Evolutionary conservation across 176 grass and related monocot species (phyloP), one percentile per base, ranked within the genome.

Genomic region (Oryza punctata): DNA sequence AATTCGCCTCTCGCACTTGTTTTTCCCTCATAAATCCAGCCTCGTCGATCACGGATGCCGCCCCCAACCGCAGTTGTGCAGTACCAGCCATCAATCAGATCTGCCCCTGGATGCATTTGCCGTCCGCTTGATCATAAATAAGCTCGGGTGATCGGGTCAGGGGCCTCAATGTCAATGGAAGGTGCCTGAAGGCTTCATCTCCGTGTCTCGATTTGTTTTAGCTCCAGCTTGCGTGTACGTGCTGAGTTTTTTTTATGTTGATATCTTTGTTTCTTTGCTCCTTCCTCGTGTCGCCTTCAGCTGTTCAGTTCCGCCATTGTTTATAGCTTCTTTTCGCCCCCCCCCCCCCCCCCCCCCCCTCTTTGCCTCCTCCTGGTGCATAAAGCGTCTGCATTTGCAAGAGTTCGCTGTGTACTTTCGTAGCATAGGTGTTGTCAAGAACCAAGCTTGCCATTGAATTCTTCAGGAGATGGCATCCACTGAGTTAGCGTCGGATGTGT

Each of bases 401-500:
- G 47, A 84, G 25, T 44, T 33, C 12, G 24, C 15, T 21, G 82
- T 68, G 26, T 61, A 24, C 21, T 35, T 35, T 4, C 6, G 33
- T 35, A 35, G 33, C 21, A 9, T 16, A 35, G 13, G 66, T 32
- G 78, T 69, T 64, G 77, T 47, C 60, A 57, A 82, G 67, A 82
- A 44, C 43, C 28, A 77, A 54, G 23, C 24, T 71, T 45, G 64
- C n/a, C 63, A 38, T 32, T 60, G 37, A 47, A 60, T 71, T 28
- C 75, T 67, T 37, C 26, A 23, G 86, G 80, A 69, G 74, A 94
- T 94, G 81, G 90, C 91, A 33, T 84, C 89, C 3, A 49, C 16
- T 7, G 85, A 87, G 75, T 76, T 90, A 25, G 15, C 71, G 15
- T 75, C 85, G 2, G 91, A 90, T 38, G 63, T 81, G 61, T 85